Base-by-base conservation (phyloP, 1,284 basidiomycete genomes). In the Ceratobasidium sp. region DNA sequence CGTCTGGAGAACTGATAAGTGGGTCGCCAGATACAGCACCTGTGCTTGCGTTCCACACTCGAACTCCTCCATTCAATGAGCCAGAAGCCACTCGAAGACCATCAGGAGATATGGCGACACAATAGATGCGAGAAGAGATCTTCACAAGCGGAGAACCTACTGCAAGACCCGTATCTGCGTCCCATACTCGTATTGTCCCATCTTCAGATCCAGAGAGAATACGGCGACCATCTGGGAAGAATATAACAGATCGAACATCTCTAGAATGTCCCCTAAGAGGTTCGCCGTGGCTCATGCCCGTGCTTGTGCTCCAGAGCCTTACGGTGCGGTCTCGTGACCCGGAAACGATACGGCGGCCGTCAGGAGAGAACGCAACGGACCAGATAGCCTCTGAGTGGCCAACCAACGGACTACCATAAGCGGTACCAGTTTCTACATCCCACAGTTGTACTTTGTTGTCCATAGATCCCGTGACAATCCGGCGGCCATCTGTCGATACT, bases 201-300 rank as follows among this genome's bases (percentile, higher is more conserved):
- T 77, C 76, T 13, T 15, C 42, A 7, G 76, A 77, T 20, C 66
- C 10, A n/a, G 58, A 60, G 26, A 60, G 13, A 20, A 60, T 28
- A 15, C 26, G 58, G 58, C n/a, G 7, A 39, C 58, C 51, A 53
- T 78, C 71, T 20, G 66, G 72, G n/a, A 63, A 78, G 44, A 78
- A 73, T 13, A 33, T 51, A 26, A 75, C 77, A 7, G 67, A 58
- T 7, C 13, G 12, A 12, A 78, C 56, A 6, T 18, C 6, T 28
- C 26, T 28, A 10, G 58, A 60, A 39, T 60, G 58, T 9, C 66
- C 66, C 4, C 23, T 12, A 28, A 68, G 66, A 5, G 46, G 46
- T 5, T 15, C 12, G 7, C 9, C 20, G 33, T n/a, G 12, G 3
- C 23, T 9, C 12, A 23, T 33, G 13, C 66, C 46, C 12, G 39